Evolutionary conservation across 208 protist genomes (phyloP).

Genomic region (Phytomonas francai): DNA sequence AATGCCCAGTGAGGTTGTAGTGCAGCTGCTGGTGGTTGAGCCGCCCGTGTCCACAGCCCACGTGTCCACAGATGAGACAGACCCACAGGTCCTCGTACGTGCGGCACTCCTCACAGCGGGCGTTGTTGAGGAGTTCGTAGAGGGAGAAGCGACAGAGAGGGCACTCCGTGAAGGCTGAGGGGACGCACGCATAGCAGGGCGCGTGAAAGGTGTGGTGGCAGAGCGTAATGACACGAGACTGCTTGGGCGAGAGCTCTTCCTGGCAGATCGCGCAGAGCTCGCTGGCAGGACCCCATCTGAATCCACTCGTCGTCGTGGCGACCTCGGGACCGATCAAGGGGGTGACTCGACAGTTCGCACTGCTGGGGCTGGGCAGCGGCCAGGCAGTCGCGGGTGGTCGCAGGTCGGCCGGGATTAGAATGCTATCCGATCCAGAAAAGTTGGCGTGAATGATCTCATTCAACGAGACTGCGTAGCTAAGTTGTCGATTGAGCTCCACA

Average conservation of each 20-base stretch:
- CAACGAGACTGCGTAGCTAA: neutral
- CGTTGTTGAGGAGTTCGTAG: constrained; percentile 56
- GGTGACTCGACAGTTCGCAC: neutral
- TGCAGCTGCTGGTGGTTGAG: constrained; percentile 46
- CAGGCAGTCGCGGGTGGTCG: too few species aligned
- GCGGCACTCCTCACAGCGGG: constrained; percentile 56
- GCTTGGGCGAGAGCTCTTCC: constrained; percentile 30
- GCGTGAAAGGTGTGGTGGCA: constrained; percentile 75
- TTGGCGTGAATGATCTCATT: neutral
- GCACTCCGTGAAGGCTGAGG: constrained; percentile 39
- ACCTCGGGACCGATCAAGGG: neutral
- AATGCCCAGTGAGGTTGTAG: constrained; percentile 56
- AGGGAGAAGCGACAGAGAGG: constrained; percentile 80
- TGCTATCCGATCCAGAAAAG: neutral
- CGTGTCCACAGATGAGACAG: constrained; percentile 78
- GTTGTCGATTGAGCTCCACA: neutral
- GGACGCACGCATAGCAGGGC: constrained; percentile 48
- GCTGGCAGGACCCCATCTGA: constrained; percentile 5
- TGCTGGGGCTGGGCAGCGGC: neutral
- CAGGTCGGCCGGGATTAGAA: neutral
- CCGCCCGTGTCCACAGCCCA: constrained; percentile 56
- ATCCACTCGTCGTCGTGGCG: neutral
- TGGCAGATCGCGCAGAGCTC: constrained; percentile 71
- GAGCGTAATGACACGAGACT: constrained; percentile 48
- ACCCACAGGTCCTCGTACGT: constrained; percentile 75